Percentiles rank a stretch among this genome's conserved stretches.
These are phyloP conservation scores for Bretschneidera sinensis DNA, from an alignment of 345 rosid genomes.

Conservation along the genomic window DNA sequence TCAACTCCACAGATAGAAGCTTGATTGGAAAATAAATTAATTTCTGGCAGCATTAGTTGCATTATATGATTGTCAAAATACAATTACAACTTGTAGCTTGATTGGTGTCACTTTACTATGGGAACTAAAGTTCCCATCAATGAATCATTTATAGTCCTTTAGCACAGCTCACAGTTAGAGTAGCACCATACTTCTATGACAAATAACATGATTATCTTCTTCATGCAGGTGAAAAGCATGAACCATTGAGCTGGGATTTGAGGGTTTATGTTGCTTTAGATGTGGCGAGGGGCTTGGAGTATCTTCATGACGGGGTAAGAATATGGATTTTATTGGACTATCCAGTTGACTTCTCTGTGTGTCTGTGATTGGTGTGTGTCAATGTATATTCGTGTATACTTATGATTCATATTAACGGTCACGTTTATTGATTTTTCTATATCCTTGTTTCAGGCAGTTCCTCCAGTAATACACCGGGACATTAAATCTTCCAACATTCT, in stretches of 20 bases:
- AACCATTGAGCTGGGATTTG: constrained; percentile 74
- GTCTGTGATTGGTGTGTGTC: neutral
- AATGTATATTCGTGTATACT: neutral
- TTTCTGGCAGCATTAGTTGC: constrained; percentile 3
- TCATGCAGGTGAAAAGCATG: constrained; percentile 53
- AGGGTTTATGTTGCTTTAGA: constrained; percentile 83
- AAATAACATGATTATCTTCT: constrained; percentile 1
- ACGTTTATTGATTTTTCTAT: neutral
- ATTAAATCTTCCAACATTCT: constrained; percentile 93
- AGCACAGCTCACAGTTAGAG: neutral
- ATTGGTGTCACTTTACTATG: neutral
- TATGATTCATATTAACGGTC: neutral
- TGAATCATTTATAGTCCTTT: constrained; percentile 10
- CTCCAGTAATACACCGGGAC: constrained; percentile 95
- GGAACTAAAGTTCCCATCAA: neutral
- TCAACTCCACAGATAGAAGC: constrained; percentile 10
- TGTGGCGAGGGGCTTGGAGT: constrained; percentile 92
- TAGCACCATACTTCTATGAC: neutral
- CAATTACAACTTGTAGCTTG: neutral
- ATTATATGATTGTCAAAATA: neutral
- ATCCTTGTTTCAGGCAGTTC: constrained; percentile 67
- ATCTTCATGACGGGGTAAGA: constrained; percentile 97
- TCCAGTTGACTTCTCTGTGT: neutral
- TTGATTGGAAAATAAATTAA: constrained; percentile 11
- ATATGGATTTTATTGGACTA: neutral